These are phyloP conservation scores for Globisporangium irregulare DNA, from an alignment of 352 stramenopile species.

Conservation along the genomic window DNA sequence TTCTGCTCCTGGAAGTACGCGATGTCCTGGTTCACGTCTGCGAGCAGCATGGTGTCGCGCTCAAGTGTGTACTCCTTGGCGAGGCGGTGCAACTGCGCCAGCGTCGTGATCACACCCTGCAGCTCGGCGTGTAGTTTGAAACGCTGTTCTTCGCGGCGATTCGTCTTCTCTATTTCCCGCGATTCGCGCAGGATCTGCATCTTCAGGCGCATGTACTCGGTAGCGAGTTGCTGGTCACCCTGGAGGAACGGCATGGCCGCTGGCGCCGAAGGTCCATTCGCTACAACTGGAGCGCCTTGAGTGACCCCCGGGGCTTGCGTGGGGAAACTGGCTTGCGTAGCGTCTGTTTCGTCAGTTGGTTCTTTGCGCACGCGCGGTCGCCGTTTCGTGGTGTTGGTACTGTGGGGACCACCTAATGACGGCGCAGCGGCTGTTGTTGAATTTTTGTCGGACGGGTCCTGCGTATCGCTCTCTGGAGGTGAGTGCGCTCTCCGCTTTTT, in stretches of 20 bases:
- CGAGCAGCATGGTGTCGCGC: conserved; percentile 17
- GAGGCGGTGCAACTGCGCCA: conserved; percentile 35
- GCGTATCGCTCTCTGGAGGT: not conserved
- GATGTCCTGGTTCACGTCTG: conserved; percentile 41
- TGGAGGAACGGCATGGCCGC: not conserved
- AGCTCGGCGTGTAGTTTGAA: conserved; percentile 39
- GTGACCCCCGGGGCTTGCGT: not conserved
- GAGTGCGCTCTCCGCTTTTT: conserved; percentile 11
- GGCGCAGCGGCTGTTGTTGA: not conserved
- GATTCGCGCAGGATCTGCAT: conserved; percentile 29
- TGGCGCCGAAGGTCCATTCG: not conserved
- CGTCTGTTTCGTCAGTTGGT: not conserved
- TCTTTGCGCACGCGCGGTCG: not conserved
- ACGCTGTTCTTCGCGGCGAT: conserved; percentile 21
- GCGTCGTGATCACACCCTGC: conserved; percentile 32
- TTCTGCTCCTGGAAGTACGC: conserved; percentile 43
- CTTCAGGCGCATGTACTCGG: conserved; percentile 17
- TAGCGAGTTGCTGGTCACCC: conserved; percentile 15
- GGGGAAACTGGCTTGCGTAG: not conserved
- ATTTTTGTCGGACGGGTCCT: not conserved
- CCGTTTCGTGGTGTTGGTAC: conserved; percentile 7
- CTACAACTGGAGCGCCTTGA: not conserved
- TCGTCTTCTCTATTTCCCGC: conserved; percentile 8
- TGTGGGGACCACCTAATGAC: not conserved
- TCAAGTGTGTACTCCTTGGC: conserved; percentile 33